Percentiles rank a stretch among this genome's conserved stretches.
phyloP scores from a whole-genome alignment of 257 asterid genomes.

The Plantago major region DNA sequence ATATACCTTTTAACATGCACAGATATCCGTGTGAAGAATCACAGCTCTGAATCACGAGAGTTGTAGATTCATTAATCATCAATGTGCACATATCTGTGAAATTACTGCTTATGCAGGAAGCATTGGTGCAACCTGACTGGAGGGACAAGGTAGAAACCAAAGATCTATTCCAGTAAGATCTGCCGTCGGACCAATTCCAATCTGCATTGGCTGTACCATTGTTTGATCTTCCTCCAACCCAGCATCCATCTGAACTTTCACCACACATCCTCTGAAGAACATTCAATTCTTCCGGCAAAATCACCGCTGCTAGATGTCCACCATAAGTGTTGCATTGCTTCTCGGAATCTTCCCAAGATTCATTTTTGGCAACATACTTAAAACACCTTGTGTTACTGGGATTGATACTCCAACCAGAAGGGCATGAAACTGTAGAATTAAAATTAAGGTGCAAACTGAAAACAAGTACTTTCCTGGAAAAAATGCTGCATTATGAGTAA shows the following conservation, averaged over 20 bases:
- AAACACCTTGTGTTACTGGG: slow-evolving; percentile 52
- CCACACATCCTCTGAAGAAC: slow-evolving; percentile 51
- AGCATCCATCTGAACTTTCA: slow-evolving; percentile 53
- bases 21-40: slow-evolving; percentile 48
- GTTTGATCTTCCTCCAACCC: slow-evolving; percentile 76
- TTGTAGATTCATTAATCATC: slow-evolving; percentile 38
- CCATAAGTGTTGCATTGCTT: slow-evolving; percentile 44
- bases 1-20: slow-evolving; percentile 70
- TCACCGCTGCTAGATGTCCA: slow-evolving; percentile 66
- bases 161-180: slow-evolving; percentile 51
- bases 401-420: slow-evolving; percentile 52
- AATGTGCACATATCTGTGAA: slow-evolving; percentile 47
- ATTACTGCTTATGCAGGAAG: slow-evolving; percentile 37
- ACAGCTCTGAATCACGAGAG: slow-evolving; percentile 64
- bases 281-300: slow-evolving; percentile 49
- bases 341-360: slow-evolving; percentile 77
- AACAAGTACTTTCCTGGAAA: background rate
- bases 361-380: slow-evolving; percentile 35
- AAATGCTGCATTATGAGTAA: background rate
- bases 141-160: slow-evolving; percentile 21
- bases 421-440: slow-evolving; percentile 52
- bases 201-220: slow-evolving; percentile 23
- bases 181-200: slow-evolving; percentile 82
- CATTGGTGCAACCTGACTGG: slow-evolving; percentile 42
- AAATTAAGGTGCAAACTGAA: background rate